Base-by-base conservation (phyloP, 2,329 filamentous ascomycete species). In the Massarina eburnea region DNA sequence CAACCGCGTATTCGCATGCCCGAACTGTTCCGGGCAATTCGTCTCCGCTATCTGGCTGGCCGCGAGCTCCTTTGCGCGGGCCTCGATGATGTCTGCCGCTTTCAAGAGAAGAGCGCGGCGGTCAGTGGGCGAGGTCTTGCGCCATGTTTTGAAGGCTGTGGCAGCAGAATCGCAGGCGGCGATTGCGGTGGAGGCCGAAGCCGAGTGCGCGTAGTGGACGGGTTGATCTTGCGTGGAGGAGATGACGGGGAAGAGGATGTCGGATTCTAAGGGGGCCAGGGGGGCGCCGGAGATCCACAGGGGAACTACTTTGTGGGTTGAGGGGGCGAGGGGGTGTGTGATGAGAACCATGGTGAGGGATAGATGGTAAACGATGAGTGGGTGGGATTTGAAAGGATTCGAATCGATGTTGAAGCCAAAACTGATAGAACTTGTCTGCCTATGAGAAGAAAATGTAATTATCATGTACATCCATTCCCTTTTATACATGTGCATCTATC, bases 31-130 rank as follows among this genome's bases (percentile, higher is more conserved):
- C 2, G 66, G 59, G 2, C 76, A 75, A 2, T 77, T 79, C 2
- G 79, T 83, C 64, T 84, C 79, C 20, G 76, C 69, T 34, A 72
- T 68, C 72, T 86, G 80, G 62, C 82, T 82, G 24, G 73, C 61
- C n/a, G 68, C 68, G 17, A 90, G 67, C 62, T 89, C 84, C 12
- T 81, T 75, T 20, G 72, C 72, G 12, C 84, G 79, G 19, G 61
- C 67, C 33, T 80, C 74, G 48, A 90, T 73, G 41, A 89, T 66
- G 10, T 83, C 80, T 3, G 84, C 84, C 0, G 85, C 83, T 63
- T 81, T 83, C 41, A 85, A 72, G 41, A 94, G 75, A 46, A 94
- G 80, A 48, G 85, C 80, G 15, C 87, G 82, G 19, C 88, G 84
- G 24, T 76, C 61, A 17, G 73, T 61, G 2, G 83, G 79, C n/a